Conservation (phyloP, 2,329 filamentous ascomycete genomes). For the Fusarium beomiforme region DNA sequence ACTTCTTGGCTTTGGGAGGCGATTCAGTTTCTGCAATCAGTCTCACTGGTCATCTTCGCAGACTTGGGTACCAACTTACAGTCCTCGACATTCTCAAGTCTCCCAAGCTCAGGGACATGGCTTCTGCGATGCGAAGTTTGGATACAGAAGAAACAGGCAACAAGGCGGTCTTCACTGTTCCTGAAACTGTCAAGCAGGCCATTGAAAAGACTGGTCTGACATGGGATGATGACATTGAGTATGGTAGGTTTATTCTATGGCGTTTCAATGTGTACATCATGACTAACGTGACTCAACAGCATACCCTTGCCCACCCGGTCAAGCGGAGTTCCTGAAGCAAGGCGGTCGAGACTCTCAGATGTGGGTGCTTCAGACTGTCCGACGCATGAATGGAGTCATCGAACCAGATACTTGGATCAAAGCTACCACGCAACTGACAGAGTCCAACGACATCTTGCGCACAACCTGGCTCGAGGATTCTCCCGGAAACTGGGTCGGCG, state of each 20-base stretch:
- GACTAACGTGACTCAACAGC: background rate
- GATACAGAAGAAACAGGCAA: accelerated
- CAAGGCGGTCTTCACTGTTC: background rate
- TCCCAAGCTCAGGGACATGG: background rate
- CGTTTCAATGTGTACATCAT: background rate
- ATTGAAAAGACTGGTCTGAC: background rate
- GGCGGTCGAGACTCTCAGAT: background rate
- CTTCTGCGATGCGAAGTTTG: background rate
- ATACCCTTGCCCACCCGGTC: background rate
- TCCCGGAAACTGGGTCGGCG: background rate
- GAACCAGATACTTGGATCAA: background rate
- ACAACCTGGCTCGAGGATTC: background rate
- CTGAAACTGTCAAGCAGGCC: accelerated
- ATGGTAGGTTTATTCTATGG: background rate
- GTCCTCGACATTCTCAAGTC: background rate
- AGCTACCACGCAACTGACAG: background rate
- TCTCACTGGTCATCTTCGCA: background rate
- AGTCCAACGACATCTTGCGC: background rate
- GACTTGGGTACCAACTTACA: background rate
- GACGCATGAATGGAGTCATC: background rate
- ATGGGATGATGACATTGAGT: background rate
- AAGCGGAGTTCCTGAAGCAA: background rate
- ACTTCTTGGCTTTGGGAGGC: background rate
- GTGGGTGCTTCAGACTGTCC: background rate
- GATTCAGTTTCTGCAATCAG: background rate